phyloP scores from a whole-genome alignment of 1,139 yeast genomes.

The Candida tropicalis region DNA sequence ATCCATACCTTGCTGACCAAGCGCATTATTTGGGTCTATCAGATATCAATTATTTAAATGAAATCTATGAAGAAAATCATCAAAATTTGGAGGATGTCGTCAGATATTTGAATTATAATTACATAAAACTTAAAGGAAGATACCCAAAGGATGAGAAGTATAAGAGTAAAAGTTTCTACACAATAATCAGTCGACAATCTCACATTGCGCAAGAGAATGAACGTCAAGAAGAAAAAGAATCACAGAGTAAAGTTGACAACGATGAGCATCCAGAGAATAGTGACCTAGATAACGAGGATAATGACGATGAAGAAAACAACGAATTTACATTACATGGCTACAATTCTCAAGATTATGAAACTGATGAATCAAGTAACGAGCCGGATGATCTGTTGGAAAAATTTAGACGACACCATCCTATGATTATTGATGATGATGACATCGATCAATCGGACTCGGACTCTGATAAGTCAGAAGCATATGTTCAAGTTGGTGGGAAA shows the following conservation, averaged over 20 bases:
- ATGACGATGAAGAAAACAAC: conserved; percentile 10
- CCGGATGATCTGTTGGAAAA: conserved; percentile 6
- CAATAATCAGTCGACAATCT: conserved; percentile 34
- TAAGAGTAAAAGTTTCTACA: conserved; percentile 41
- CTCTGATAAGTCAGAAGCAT: conserved; percentile 19
- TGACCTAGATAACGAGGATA: conserved; percentile 15
- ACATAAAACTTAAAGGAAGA: conserved; percentile 31
- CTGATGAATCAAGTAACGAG: conserved; percentile 5
- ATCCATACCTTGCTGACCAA: conserved; percentile 51
- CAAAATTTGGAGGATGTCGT: conserved; percentile 38
- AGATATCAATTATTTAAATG: conserved; percentile 38
- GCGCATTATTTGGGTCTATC: conserved; percentile 49
- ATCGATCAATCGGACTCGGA: conserved; percentile 9
- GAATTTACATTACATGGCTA: conserved; percentile 3
- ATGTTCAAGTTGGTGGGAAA: conserved; percentile 38
- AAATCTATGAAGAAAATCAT: conserved; percentile 37
- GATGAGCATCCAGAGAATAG: too few species aligned
- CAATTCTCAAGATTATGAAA: conserved; percentile 4
- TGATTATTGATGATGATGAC: conserved; percentile 15
- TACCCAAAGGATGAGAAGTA: conserved; percentile 46
- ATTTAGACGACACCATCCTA: conserved; percentile 11
- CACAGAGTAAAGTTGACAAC: neutral
- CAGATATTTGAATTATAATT: conserved; percentile 38
- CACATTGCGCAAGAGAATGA: conserved; percentile 14
- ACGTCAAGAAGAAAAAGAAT: conserved; percentile 10